Evolutionary conservation across 495 filamentous ascomycete genomes (phyloP), one percentile per base, ranked within the genome.

Genomic region (Cercophora newfieldiana): DNA sequence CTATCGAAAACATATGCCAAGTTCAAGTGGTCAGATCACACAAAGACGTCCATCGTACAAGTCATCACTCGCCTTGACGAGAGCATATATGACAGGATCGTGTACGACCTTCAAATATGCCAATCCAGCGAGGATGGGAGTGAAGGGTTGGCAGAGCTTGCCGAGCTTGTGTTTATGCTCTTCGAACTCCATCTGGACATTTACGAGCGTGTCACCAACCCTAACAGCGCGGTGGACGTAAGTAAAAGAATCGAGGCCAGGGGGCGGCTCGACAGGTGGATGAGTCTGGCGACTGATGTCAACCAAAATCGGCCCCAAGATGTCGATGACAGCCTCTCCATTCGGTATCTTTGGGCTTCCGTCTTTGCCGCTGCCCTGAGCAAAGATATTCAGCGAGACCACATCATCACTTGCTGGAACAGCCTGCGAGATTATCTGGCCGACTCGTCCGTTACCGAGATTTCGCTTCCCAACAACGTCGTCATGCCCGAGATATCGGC

Each of bases 111-210:
- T 1, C 70, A 74, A 54, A 31, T 66, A 3, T 69, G 80, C 22
- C 66, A 54, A 7, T 29, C 61, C n/a, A 54, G 57, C 31, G 71
- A 67, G 14, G 60, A 77, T 30, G 54, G 64, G 19, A 55, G 63
- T 12, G 65, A 75, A 22, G 44, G 57, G 7, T 16, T 72, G 16
- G 37, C 48, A n/a, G 74, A 73, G 55, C 65, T 80, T 7, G 78
- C 81, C 61, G 80, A 85, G n/a, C 86, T 94, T 73, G 81, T 89
- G 1, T 86, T 97, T 69, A 88, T 89, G 60, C 79, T 96, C 0
- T 94, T 93, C 66, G 95, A 99, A 74, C 80, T 99, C 8, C 92
- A 97, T 70, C 81, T 99, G 1, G 94, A 97, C 63, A 81, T 93
- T 7, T 96, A 91, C 69, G 87, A 90, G 37, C 81, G 87, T 18